Percentiles rank a stretch among this genome's conserved stretches.
These are phyloP conservation scores for Colletotrichum euphorbiae DNA, from an alignment of 2,329 filamentous ascomycete species.

Conservation along the genomic window DNA sequence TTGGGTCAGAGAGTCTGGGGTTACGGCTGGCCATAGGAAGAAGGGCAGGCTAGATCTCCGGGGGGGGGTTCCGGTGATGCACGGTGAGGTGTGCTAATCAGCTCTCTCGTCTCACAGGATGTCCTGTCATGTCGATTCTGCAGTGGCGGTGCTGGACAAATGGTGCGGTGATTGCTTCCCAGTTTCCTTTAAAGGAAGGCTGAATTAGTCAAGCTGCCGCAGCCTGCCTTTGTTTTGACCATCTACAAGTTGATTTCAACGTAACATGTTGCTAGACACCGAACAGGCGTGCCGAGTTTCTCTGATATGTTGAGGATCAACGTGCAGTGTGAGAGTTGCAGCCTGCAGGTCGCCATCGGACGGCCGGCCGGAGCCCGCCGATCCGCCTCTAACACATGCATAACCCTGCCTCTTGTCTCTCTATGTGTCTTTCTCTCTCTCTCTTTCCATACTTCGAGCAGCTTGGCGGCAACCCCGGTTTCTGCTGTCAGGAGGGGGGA, in stretches of 20 bases:
- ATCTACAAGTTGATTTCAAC: background rate
- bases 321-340: background rate
- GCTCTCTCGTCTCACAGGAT: no score
- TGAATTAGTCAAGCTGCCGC: background rate
- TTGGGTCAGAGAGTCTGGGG: background rate
- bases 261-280: background rate
- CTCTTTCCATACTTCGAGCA: background rate
- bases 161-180: constrained; percentile 22
- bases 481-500: background rate
- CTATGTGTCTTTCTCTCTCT: background rate
- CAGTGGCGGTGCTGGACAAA: background rate
- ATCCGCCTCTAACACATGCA: constrained; percentile 14
- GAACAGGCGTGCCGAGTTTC: no score
- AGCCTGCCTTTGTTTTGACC: background rate
- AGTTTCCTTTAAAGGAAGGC: constrained; percentile 27
- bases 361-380: constrained; percentile 36
- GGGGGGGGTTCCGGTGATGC: background rate
- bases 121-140: background rate
- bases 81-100: constrained; percentile 1
- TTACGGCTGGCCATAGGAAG: background rate
- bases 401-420: constrained; percentile 8
- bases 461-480: constrained; percentile 21
- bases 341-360: constrained; percentile 18
- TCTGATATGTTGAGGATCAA: no score
- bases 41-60: background rate